Percentiles rank a stretch among this genome's conserved stretches.
phyloP scores from a whole-genome alignment of 1,139 yeast species.

The Magnusiomyces tetraspermus region DNA sequence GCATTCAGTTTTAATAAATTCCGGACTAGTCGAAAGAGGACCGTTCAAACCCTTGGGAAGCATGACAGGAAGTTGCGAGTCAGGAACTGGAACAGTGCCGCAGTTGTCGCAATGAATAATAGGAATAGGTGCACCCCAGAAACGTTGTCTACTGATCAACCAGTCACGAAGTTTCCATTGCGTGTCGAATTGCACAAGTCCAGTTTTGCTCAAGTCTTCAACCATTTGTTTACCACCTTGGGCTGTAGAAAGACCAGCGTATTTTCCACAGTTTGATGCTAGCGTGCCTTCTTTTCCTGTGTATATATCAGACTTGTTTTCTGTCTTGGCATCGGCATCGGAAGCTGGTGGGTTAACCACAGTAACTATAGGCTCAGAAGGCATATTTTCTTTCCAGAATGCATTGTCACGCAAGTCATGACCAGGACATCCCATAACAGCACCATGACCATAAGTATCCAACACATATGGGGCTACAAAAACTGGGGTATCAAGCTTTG shows the following conservation, averaged over 20 bases:
- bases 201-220: slow-evolving; percentile 33
- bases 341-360: slow-evolving; percentile 36
- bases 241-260: slow-evolving; percentile 40
- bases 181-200: slow-evolving; percentile 41
- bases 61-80: slow-evolving; percentile 67
- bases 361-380: slow-evolving; percentile 38
- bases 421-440: slow-evolving; percentile 97
- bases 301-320: slow-evolving; percentile 35
- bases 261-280: slow-evolving; percentile 42
- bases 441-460: slow-evolving; percentile 75
- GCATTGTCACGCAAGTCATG: slow-evolving; percentile 77
- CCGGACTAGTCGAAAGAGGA: slow-evolving; percentile 58
- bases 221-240: slow-evolving; percentile 49
- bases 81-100: slow-evolving; percentile 89
- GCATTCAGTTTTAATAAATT: slow-evolving; percentile 66
- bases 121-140: slow-evolving; percentile 99
- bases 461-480: slow-evolving; percentile 88
- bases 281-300: slow-evolving; percentile 46
- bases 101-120: slow-evolving; percentile 76
- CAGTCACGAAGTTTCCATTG: slow-evolving; percentile 77
- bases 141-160: slow-evolving; percentile 88
- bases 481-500: slow-evolving; percentile 47
- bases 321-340: slow-evolving; percentile 9
- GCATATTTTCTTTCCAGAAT: slow-evolving; percentile 64
- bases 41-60: slow-evolving; percentile 63